These are phyloP conservation scores for Cyberlindnera nakhonratchasimensis DNA, from an alignment of 805 yeast genomes.

Conservation along the genomic window DNA sequence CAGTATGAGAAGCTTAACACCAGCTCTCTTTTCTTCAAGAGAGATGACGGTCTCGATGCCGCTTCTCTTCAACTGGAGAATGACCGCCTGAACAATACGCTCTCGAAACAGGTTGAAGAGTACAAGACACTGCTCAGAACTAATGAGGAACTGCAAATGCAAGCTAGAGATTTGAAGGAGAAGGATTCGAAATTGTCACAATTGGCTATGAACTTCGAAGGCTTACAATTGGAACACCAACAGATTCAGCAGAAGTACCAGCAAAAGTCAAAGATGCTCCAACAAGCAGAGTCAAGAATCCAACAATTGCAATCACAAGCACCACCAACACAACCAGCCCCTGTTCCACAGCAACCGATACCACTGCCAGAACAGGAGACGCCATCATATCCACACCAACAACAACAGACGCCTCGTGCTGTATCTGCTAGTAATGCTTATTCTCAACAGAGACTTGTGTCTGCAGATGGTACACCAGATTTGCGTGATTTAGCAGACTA, in stretches of 20 bases:
- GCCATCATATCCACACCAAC: conserved; percentile 7
- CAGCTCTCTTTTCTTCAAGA: conserved; percentile 26
- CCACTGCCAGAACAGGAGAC: neutral
- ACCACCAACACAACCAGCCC: conserved; percentile 6
- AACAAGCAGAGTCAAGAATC: conserved; percentile 7
- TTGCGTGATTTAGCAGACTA: conserved; percentile 27
- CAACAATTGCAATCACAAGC: conserved; percentile 11
- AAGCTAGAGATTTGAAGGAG: conserved; percentile 3
- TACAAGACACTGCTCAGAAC: conserved; percentile 10
- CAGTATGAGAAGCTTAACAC: conserved; percentile 44
- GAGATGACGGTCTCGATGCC: conserved; percentile 17
- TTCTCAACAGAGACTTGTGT: neutral
- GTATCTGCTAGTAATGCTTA: neutral
- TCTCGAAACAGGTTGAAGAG: conserved; percentile 11
- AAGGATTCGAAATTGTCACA: conserved; percentile 9
- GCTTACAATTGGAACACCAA: conserved; percentile 12
- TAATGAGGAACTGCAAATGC: conserved; percentile 11
- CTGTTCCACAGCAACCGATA: conserved; percentile 2
- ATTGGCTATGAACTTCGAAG: conserved; percentile 5
- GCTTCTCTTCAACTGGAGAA: conserved; percentile 6
- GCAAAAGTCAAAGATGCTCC: conserved; percentile 9
- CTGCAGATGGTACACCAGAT: conserved; percentile 29
- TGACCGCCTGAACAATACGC: conserved; percentile 5
- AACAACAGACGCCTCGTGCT: conserved; percentile 3
- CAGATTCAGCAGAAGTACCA: conserved; percentile 11